Conservation (phyloP, 768 basidiomycete species). For the Leccinum obscurum region DNA sequence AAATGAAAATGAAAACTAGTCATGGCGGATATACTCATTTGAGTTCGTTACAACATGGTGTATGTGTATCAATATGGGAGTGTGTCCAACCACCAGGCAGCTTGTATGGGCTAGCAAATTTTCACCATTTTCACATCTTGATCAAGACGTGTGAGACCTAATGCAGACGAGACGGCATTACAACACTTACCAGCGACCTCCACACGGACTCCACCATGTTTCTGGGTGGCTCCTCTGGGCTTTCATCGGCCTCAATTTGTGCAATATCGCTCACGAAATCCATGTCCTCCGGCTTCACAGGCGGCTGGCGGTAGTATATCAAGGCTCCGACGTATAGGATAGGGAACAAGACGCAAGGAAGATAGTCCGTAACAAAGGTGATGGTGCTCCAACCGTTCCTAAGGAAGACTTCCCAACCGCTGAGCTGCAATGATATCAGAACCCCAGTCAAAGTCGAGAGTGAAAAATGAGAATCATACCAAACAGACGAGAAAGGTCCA, state of each 20-base stretch:
- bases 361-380: constrained; percentile 82
- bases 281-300: constrained; percentile 59
- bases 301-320: constrained; percentile 37
- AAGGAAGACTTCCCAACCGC: constrained; percentile 54
- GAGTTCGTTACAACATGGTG: constrained; percentile 2
- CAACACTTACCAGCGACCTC: constrained; percentile 68
- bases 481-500: constrained; percentile 52
- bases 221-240: constrained; percentile 69
- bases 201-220: constrained; percentile 73
- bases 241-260: constrained; percentile 68
- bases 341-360: constrained; percentile 73
- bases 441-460: not conserved
- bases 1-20: not conserved
- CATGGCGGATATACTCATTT: not conserved
- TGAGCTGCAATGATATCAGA: constrained; percentile 45
- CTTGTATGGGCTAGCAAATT: not conserved
- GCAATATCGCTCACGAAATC: constrained; percentile 76
- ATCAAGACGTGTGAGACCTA: constrained; percentile 1
- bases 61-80: constrained; percentile 1
- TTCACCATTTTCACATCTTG: constrained; percentile 22
- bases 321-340: constrained; percentile 65
- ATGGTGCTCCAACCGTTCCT: constrained; percentile 52
- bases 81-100: not conserved
- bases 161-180: not conserved
- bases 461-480: constrained; percentile 42